Evolutionary conservation across 2,329 filamentous ascomycete species (phyloP).

Genomic region (Onygena corvina): DNA sequence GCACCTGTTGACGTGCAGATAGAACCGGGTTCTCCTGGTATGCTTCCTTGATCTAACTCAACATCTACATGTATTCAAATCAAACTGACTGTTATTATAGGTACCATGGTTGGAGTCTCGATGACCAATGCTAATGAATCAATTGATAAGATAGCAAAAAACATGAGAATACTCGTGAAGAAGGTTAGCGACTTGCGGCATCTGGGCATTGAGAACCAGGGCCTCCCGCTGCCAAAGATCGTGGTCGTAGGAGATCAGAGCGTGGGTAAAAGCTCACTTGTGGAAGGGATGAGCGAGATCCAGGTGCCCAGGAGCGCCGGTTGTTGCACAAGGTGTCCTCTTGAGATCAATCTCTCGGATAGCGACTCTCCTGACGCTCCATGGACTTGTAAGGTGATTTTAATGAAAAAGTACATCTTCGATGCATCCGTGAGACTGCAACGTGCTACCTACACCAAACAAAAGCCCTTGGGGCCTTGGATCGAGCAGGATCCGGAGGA

Average conservation of each 20-base stretch:
- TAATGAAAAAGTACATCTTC: conserved; percentile 55
- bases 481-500: conserved; percentile 35
- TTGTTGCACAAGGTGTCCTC: conserved; percentile 67
- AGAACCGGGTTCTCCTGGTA: background rate
- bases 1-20: background rate
- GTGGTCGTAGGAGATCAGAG: conserved; percentile 77
- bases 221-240: conserved; percentile 60
- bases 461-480: conserved; percentile 62
- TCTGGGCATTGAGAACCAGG: conserved; percentile 57
- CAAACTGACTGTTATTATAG: conserved; percentile 3
- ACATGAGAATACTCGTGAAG: conserved; percentile 29
- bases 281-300: conserved; percentile 53
- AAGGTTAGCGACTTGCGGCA: conserved; percentile 51
- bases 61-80: background rate
- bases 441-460: conserved; percentile 39
- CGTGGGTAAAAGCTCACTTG: conserved; percentile 63
- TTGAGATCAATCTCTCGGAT: conserved; percentile 61
- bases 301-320: conserved; percentile 58
- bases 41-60: background rate
- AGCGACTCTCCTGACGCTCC: conserved; percentile 32
- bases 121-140: conserved; percentile 13
- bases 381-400: conserved; percentile 57
- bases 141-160: conserved; percentile 22
- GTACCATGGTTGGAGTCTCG: conserved; percentile 10
- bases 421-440: conserved; percentile 27